Conservation (phyloP, 1,284 basidiomycete genomes). For the Trichosporon sp. region DNA sequence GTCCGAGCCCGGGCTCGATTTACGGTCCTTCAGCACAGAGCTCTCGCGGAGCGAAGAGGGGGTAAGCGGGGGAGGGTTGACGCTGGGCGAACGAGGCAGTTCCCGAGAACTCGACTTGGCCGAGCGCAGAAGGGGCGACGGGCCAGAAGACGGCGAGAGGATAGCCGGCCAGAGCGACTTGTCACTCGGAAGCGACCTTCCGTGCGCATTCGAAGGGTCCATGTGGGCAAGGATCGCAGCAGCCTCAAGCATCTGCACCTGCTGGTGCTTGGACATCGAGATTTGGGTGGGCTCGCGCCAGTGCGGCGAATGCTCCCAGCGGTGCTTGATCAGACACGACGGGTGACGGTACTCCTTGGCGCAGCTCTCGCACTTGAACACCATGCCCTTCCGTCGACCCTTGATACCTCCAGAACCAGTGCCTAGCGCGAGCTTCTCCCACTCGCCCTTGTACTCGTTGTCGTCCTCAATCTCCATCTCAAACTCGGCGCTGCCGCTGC, state of each 20-base stretch:
- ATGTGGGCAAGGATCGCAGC: constrained; percentile 89
- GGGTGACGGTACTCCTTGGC: constrained; percentile 93
- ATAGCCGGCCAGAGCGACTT: constrained; percentile 65
- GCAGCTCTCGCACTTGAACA: constrained; percentile 88
- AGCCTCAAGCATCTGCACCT: constrained; percentile 94
- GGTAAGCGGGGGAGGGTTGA: constrained; percentile 31
- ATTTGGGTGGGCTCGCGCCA: constrained; percentile 96
- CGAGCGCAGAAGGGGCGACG: constrained; percentile 21
- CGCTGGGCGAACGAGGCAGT: constrained; percentile 38
- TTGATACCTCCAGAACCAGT: constrained; percentile 48
- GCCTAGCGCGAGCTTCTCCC: constrained; percentile 41
- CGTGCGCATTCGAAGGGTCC: constrained; percentile 54
- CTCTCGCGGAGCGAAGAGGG: constrained; percentile 36
- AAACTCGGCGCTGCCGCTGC: constrained; percentile 25
- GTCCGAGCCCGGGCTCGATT: constrained; percentile 37
- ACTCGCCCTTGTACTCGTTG: constrained; percentile 14
- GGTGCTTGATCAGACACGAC: constrained; percentile 89
- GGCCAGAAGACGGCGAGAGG: constrained; percentile 49
- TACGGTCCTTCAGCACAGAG: constrained; percentile 28
- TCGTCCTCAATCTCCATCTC: constrained; percentile 38
- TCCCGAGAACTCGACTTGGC: constrained; percentile 32
- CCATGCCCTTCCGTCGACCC: constrained; percentile 64
- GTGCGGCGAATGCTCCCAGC: constrained; percentile 95
- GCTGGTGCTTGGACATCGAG: constrained; percentile 92
- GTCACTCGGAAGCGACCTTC: constrained; percentile 82